Percentiles rank a stretch among this genome's conserved stretches.
phyloP scores from a whole-genome alignment of 2,329 filamentous ascomycete genomes.

The Alternaria conjuncta region DNA sequence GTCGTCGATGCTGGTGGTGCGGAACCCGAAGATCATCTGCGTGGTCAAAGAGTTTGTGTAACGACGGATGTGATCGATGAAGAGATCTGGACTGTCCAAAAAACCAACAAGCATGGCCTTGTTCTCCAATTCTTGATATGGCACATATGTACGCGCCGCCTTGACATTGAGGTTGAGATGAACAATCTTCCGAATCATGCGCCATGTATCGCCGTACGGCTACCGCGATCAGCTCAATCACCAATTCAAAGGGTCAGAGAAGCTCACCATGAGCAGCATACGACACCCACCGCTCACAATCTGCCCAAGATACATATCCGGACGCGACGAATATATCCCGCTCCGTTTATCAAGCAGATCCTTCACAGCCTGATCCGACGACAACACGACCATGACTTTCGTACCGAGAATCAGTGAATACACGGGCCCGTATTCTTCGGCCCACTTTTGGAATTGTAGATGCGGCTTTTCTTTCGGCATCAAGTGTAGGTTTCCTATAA shows the following conservation, averaged over 20 bases:
- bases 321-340: slow-evolving; percentile 58
- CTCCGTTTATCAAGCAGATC: slow-evolving; percentile 61
- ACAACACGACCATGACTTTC: slow-evolving; percentile 56
- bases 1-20: slow-evolving; percentile 21
- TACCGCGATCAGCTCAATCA: not conserved
- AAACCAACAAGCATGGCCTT: slow-evolving; percentile 61
- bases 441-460: slow-evolving; percentile 61
- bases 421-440: slow-evolving; percentile 58
- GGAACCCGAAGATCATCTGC: slow-evolving; percentile 58
- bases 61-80: slow-evolving; percentile 54
- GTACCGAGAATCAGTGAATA: slow-evolving; percentile 61
- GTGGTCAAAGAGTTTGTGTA: slow-evolving; percentile 59
- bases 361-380: slow-evolving; percentile 54
- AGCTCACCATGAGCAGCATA: slow-evolving; percentile 20
- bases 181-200: slow-evolving; percentile 26
- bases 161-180: slow-evolving; percentile 30
- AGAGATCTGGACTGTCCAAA: slow-evolving; percentile 52
- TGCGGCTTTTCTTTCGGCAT: slow-evolving; percentile 54
- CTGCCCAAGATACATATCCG: slow-evolving; percentile 33
- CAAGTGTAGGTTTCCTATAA: slow-evolving; percentile 60
- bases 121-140: slow-evolving; percentile 64
- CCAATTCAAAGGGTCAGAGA: fast-evolving
- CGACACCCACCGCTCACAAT: slow-evolving; percentile 15
- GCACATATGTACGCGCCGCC: slow-evolving; percentile 41
- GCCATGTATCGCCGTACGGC: slow-evolving; percentile 24